phyloP scores from a whole-genome alignment of 805 yeast species.

The Metschnikowia santaceciliae region DNA sequence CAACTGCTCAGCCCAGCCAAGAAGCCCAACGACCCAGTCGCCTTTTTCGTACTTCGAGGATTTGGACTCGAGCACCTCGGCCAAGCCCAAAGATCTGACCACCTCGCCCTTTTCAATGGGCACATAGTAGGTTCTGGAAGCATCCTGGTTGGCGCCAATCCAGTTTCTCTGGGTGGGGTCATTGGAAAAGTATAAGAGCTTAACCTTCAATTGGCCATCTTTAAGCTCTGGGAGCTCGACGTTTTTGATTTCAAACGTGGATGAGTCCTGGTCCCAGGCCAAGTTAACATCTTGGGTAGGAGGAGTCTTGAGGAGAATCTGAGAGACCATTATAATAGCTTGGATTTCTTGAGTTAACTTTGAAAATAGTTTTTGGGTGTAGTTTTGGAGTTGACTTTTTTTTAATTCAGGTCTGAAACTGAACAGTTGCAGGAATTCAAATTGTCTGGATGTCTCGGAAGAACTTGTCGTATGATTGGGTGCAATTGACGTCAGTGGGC shows the following conservation, averaged over 20 bases:
- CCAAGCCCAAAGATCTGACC: constrained; percentile 47
- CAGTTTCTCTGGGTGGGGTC: constrained; percentile 63
- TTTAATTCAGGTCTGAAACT: no score
- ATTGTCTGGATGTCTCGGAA: no score
- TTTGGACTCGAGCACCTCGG: constrained; percentile 47
- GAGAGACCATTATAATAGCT: constrained; percentile 9
- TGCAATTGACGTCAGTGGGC: no score
- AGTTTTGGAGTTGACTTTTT: no score
- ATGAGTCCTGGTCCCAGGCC: constrained; percentile 19
- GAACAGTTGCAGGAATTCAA: no score
- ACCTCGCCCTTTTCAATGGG: constrained; percentile 43
- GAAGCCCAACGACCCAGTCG: constrained; percentile 35
- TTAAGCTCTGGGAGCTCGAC: constrained; percentile 18
- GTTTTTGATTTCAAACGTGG: constrained; percentile 28
- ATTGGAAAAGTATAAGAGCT: constrained; percentile 46
- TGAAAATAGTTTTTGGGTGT: no score
- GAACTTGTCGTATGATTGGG: no score
- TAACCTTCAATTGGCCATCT: constrained; percentile 42
- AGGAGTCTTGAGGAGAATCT: constrained; percentile 21
- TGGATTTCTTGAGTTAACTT: no score
- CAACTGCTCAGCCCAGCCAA: constrained; percentile 48
- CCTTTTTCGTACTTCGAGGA: constrained; percentile 39
- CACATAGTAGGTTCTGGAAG: constrained; percentile 29
- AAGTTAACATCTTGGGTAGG: constrained; percentile 21
- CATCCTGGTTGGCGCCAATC: constrained; percentile 38